These are phyloP conservation scores for Penicillium rolfsii DNA, from an alignment of 2,329 filamentous ascomycete species.

Conservation along the genomic window DNA sequence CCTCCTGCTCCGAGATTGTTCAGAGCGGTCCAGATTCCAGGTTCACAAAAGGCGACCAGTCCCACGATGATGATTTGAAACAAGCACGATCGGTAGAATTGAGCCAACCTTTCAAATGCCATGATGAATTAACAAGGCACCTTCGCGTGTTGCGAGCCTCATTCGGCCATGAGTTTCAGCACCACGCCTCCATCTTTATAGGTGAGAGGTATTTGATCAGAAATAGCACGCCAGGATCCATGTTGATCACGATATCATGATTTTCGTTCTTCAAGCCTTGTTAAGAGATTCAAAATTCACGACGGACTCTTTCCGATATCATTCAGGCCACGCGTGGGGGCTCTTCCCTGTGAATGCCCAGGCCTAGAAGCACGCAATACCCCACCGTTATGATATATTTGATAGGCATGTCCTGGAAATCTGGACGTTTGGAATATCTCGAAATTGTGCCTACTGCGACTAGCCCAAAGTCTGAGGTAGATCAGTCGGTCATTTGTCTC, in stretches of 20 bases:
- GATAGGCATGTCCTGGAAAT: background rate
- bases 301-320: background rate
- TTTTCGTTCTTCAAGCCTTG: conserved; percentile 1
- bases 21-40: conserved; percentile 51
- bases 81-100: conserved; percentile 48
- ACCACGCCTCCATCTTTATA: background rate
- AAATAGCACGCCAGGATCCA: conserved; percentile 20
- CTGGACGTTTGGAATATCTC: background rate
- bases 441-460: too few relatives aligned
- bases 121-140: conserved; percentile 1
- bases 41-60: conserved; percentile 47
- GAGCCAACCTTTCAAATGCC: conserved; percentile 9
- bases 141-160: background rate
- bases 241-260: conserved; percentile 18
- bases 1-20: conserved; percentile 51
- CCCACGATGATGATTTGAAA: conserved; percentile 48
- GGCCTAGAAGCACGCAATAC: conserved; percentile 18
- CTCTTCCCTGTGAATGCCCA: conserved; percentile 1
- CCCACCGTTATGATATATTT: conserved; percentile 15
- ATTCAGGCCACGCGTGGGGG: background rate
- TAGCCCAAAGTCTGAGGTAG: too few relatives aligned
- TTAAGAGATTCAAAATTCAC: too few relatives aligned
- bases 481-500: background rate
- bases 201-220: background rate
- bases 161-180: background rate